A percentile compares a stretch with the other conserved stretches of the same genome.
These are phyloP conservation scores for Claviceps maximensis DNA, from an alignment of 2,329 filamentous ascomycete species.

Conservation along the genomic window DNA sequence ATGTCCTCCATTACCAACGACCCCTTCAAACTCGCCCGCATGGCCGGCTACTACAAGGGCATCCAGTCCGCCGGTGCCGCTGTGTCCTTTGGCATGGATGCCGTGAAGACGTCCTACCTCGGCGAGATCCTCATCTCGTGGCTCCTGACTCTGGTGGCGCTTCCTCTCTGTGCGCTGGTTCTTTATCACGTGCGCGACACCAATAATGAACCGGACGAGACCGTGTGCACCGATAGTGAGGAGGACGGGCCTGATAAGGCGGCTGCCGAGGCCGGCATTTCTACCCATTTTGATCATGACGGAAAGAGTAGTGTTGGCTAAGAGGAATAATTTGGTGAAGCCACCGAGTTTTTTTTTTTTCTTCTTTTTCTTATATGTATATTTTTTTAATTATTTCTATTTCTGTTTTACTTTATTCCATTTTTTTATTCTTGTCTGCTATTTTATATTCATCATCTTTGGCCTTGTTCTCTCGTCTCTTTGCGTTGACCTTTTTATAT, in stretches of 20 bases:
- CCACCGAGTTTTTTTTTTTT: background rate
- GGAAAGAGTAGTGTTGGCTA: background rate
- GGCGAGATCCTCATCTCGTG: slow-evolving; percentile 5
- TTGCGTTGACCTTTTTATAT: too few species aligned
- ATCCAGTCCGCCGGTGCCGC: slow-evolving; percentile 65
- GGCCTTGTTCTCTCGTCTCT: too few species aligned
- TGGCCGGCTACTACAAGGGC: slow-evolving; percentile 72
- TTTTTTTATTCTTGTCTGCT: too few species aligned
- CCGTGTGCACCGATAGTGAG: background rate
- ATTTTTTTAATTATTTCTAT: too few species aligned
- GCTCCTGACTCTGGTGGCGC: slow-evolving; percentile 1
- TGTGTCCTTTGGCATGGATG: slow-evolving; percentile 25
- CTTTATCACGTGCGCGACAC: slow-evolving; percentile 2
- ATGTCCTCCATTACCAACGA: slow-evolving; percentile 68
- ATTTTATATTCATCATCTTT: too few species aligned
- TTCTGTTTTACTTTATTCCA: too few species aligned
- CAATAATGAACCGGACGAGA: slow-evolving; percentile 2
- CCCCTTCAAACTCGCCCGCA: slow-evolving; percentile 58
- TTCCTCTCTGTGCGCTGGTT: slow-evolving; percentile 4
- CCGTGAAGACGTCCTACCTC: slow-evolving; percentile 12
- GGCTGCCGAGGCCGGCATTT: background rate
- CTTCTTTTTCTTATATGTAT: background rate
- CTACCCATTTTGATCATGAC: background rate
- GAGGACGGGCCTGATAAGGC: background rate
- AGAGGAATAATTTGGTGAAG: too few species aligned